These are phyloP conservation scores for Ogataea kodamae DNA, from an alignment of 805 yeast genomes.

Conservation along the genomic window DNA sequence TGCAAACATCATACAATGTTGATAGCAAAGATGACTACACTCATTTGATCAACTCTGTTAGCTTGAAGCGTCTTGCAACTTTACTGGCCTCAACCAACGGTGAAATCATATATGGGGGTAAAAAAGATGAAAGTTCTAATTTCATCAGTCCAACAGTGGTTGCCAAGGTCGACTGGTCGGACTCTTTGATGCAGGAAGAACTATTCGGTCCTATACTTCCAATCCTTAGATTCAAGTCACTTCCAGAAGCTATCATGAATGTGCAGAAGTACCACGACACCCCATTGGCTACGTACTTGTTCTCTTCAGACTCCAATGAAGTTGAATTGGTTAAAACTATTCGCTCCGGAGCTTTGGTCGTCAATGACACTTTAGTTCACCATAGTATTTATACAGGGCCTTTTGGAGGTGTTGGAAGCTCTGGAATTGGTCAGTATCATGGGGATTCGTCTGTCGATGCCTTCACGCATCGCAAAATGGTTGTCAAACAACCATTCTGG, in stretches of 20 bases:
- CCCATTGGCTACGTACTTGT: slow-evolving; percentile 82
- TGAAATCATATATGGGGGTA: slow-evolving; percentile 45
- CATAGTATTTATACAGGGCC: slow-evolving; percentile 66
- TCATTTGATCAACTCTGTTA: slow-evolving; percentile 56
- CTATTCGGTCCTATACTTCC: slow-evolving; percentile 87
- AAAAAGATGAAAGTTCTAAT: slow-evolving; percentile 33
- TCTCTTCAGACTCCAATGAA: slow-evolving; percentile 46
- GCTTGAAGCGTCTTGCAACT: slow-evolving; percentile 45
- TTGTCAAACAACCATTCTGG: slow-evolving; percentile 59
- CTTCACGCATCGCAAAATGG: slow-evolving; percentile 75
- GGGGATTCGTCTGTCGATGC: slow-evolving; percentile 65
- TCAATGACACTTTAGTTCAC: slow-evolving; percentile 75
- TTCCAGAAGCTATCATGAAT: slow-evolving; percentile 42
- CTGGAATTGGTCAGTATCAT: slow-evolving; percentile 84
- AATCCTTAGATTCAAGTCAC: slow-evolving; percentile 48
- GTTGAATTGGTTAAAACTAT: slow-evolving; percentile 48
- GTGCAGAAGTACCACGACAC: slow-evolving; percentile 58
- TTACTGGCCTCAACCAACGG: slow-evolving; percentile 53
- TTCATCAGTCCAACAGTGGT: slow-evolving; percentile 73
- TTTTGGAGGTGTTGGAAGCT: slow-evolving; percentile 86
- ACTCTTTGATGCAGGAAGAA: slow-evolving; percentile 71
- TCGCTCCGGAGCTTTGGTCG: slow-evolving; percentile 67
- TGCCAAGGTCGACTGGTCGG: slow-evolving; percentile 59
- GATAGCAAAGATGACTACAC: slow-evolving; percentile 42
- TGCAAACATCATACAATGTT: slow-evolving; percentile 45